These are phyloP conservation scores for Schizonepeta tenuifolia DNA, from an alignment of 257 asterid genomes.

Conservation along the genomic window DNA sequence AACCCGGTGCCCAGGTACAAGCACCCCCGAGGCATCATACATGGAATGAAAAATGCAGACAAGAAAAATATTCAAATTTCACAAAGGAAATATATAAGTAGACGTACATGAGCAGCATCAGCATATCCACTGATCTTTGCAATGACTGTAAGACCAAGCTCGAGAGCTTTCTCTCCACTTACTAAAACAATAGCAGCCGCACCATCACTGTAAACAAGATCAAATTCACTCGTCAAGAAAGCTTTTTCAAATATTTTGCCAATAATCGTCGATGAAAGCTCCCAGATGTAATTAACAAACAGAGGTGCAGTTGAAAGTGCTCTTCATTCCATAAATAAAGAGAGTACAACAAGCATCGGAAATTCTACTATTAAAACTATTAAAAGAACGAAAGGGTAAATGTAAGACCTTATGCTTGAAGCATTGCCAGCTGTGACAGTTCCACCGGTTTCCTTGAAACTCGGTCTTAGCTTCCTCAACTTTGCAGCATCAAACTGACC, in stretches of 20 bases:
- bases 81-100: background rate
- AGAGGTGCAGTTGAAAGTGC: conserved; percentile 11
- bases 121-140: conserved; percentile 93
- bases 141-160: conserved; percentile 84
- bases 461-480: conserved; percentile 92
- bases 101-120: conserved; percentile 93
- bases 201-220: conserved; percentile 74
- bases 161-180: conserved; percentile 81
- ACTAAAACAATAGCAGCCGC: conserved; percentile 98
- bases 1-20: too few species aligned
- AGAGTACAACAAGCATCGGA: background rate
- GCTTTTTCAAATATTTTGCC: background rate
- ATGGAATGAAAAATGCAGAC: background rate
- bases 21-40: too few species aligned
- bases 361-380: background rate
- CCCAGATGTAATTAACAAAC: conserved; percentile 7
- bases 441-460: conserved; percentile 97
- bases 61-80: conserved; percentile 1
- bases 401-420: conserved; percentile 86
- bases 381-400: conserved; percentile 18
- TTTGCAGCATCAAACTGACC: conserved; percentile 92
- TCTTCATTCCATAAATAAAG: background rate
- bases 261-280: conserved; percentile 2
- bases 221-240: conserved; percentile 32
- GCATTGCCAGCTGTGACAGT: conserved; percentile 98